These are phyloP conservation scores for Boletus reticuloceps DNA, from an alignment of 768 basidiomycete genomes.

Conservation along the genomic window DNA sequence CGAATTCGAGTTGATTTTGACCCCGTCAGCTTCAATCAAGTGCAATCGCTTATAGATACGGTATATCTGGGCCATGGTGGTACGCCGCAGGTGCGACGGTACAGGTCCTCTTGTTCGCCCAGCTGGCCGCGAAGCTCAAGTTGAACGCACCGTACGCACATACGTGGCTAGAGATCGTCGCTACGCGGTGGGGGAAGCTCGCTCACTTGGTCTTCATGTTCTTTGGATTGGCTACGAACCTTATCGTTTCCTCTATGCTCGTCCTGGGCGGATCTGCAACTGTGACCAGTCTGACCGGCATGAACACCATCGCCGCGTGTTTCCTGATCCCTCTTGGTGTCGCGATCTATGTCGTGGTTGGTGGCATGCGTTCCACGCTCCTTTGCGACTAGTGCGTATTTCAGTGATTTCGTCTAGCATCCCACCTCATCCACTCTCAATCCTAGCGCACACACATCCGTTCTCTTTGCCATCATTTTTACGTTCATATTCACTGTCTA, in stretches of 20 bases:
- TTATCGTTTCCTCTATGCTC: constrained; percentile 88
- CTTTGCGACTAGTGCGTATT: no score
- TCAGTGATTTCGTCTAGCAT: no score
- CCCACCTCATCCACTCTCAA: no score
- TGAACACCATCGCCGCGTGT: constrained; percentile 86
- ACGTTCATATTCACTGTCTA: no score
- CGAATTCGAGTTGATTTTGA: not conserved
- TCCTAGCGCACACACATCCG: no score
- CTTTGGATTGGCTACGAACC: constrained; percentile 89
- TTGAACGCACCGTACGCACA: constrained; percentile 85
- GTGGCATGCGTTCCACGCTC: no score
- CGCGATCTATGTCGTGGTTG: no score
- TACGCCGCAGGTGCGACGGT: constrained; percentile 89
- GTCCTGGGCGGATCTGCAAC: constrained; percentile 84
- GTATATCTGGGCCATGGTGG: constrained; percentile 87
- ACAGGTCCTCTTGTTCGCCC: constrained; percentile 87
- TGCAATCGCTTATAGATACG: constrained; percentile 83
- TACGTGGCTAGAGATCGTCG: constrained; percentile 87
- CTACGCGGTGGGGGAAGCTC: constrained; percentile 70
- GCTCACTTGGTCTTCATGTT: constrained; percentile 87
- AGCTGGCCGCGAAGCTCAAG: constrained; percentile 90
- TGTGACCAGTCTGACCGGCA: constrained; percentile 84
- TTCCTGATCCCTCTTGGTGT: constrained; percentile 90
- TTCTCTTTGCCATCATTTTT: no score
- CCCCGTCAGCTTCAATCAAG: constrained; percentile 65